phyloP scores from a whole-genome alignment of 2,329 filamentous ascomycete species.

The Clarireedia homoeocarpa region DNA sequence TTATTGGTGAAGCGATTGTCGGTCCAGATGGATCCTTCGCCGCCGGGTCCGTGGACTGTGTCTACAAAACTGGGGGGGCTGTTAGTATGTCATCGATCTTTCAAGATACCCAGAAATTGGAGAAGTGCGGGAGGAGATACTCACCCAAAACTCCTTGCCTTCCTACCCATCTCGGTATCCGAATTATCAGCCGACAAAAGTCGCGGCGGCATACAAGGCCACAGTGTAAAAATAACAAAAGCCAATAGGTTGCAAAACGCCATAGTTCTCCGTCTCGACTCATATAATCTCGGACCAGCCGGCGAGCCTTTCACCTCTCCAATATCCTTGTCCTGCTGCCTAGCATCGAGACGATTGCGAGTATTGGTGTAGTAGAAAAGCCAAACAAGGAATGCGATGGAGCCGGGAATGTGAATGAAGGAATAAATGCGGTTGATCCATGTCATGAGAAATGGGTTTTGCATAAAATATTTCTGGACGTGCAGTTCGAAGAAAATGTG shows the following conservation, averaged over 20 bases:
- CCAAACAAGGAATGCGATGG: conserved; percentile 59
- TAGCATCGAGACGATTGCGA: conserved; percentile 23
- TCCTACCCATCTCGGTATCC: conserved; percentile 44
- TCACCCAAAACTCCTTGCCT: conserved; percentile 47
- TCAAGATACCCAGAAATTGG: neutral
- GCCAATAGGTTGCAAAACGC: conserved; percentile 51
- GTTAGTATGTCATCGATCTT: neutral
- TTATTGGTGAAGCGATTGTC: conserved; percentile 69
- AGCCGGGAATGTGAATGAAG: conserved; percentile 72
- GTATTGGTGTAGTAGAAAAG: conserved; percentile 66
- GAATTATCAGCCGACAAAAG: conserved; percentile 46
- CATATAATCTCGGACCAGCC: conserved; percentile 44
- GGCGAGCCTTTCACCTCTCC: conserved; percentile 33
- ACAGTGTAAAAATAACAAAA: conserved; percentile 50
- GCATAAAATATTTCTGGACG: conserved; percentile 51
- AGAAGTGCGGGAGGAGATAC: neutral
- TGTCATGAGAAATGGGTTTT: conserved; percentile 48
- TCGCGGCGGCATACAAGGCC: conserved; percentile 54
- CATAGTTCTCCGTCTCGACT: conserved; percentile 47
- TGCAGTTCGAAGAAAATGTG: conserved; percentile 57
- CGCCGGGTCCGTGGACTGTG: conserved; percentile 47
- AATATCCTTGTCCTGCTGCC: conserved; percentile 32
- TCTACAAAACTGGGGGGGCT: conserved; percentile 41
- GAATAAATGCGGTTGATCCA: conserved; percentile 69
- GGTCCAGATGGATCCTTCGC: conserved; percentile 63